Conservation (phyloP, 371 early-diverging fungal genomes). For the Lichtheimia ramosa region DNA sequence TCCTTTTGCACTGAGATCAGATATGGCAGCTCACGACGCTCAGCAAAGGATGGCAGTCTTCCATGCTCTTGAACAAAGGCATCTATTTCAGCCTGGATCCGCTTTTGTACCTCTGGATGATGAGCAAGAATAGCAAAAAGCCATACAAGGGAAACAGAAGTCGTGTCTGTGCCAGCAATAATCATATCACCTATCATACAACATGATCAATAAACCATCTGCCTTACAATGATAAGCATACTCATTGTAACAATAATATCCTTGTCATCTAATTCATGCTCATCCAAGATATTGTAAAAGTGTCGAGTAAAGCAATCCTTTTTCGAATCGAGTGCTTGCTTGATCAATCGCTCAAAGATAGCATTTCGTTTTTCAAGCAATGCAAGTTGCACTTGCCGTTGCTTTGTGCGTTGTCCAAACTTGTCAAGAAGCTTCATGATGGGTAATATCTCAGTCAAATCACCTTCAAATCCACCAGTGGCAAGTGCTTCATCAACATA, state of each 20-base stretch:
- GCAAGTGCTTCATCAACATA: slow-evolving; percentile 5
- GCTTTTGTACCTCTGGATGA: slow-evolving; percentile 18
- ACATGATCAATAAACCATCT: background rate
- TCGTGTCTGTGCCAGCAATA: slow-evolving; percentile 21
- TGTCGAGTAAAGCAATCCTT: slow-evolving; percentile 15
- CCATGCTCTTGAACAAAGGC: slow-evolving; percentile 10
- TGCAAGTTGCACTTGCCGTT: background rate
- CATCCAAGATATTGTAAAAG: slow-evolving; percentile 13
- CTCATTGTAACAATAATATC: slow-evolving; percentile 15
- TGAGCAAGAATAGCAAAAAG: slow-evolving; percentile 12
- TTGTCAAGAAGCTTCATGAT: slow-evolving; percentile 6
- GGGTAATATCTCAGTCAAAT: slow-evolving; percentile 15
- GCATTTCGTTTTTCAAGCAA: slow-evolving; percentile 2
- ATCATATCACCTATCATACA: slow-evolving; percentile 14
- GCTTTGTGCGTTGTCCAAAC: background rate
- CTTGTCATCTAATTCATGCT: slow-evolving; percentile 15
- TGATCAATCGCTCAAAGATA: slow-evolving; percentile 6
- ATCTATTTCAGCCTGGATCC: slow-evolving; percentile 13
- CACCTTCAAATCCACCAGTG: slow-evolving; percentile 2
- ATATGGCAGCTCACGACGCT: slow-evolving; percentile 17
- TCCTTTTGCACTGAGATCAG: slow-evolving; percentile 17
- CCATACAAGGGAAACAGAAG: slow-evolving; percentile 15
- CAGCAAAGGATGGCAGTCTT: slow-evolving; percentile 16
- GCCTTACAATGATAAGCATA: slow-evolving; percentile 1
- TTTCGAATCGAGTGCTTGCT: background rate